phyloP scores from a whole-genome alignment of 1,284 basidiomycete species.

The Fomitopsis betulina region DNA sequence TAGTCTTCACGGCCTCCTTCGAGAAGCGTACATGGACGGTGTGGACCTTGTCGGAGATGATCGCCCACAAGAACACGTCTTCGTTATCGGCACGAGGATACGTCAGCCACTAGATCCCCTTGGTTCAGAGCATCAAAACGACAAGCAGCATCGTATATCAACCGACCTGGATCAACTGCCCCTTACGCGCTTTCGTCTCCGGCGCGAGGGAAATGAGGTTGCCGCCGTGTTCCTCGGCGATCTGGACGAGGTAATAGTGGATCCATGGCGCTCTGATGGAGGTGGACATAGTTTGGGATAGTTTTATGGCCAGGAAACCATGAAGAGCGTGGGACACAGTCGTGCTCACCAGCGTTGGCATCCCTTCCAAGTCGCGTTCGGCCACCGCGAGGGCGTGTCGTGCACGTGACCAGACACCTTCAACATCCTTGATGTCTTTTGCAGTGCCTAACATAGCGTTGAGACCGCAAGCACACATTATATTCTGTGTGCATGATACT shows the following conservation, averaged over 20 bases:
- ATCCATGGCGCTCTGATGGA: constrained; percentile 48
- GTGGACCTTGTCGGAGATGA: constrained; percentile 37
- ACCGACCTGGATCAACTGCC: constrained; percentile 50
- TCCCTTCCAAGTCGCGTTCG: neutral
- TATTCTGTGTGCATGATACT: neutral
- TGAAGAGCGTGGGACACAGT: neutral
- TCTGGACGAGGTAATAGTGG: constrained; percentile 38
- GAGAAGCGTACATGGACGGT: constrained; percentile 37
- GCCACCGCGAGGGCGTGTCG: neutral
- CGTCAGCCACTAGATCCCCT: constrained; percentile 27
- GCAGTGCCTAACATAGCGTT: no score
- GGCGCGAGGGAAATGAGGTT: constrained; percentile 32
- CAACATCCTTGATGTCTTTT: no score
- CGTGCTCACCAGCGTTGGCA: no score
- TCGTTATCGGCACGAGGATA: constrained; percentile 25
- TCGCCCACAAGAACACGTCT: constrained; percentile 38
- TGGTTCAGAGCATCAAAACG: neutral
- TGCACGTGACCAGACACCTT: neutral
- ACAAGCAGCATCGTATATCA: neutral
- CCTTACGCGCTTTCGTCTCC: constrained; percentile 36
- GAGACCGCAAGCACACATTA: neutral
- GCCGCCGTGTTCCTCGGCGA: constrained; percentile 47
- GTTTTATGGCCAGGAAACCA: neutral
- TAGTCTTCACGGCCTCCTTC: constrained; percentile 30
- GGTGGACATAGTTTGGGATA: constrained; percentile 30